Evolutionary conservation across 225 moss, liverwort and hornwort species (phyloP).

Genomic region (Marchantia paleacea): DNA sequence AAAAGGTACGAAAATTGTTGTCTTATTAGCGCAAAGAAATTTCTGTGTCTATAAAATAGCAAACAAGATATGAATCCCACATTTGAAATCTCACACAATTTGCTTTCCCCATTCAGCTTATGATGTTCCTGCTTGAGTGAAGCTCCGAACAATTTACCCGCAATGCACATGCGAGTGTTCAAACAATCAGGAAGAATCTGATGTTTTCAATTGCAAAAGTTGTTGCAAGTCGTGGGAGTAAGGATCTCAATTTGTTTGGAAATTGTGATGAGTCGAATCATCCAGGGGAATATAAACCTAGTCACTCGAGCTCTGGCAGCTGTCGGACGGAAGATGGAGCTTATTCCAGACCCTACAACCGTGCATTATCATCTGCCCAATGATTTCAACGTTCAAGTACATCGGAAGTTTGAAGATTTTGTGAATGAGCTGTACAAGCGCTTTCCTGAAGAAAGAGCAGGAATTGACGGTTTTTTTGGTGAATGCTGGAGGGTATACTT

Average conservation of each 20-base stretch:
- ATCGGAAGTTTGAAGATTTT: slow-evolving; percentile 67
- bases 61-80: too few relatives aligned
- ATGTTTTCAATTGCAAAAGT: too few relatives aligned
- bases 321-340: slow-evolving; percentile 65
- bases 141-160: too few relatives aligned
- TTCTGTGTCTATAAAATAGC: neutral
- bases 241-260: neutral
- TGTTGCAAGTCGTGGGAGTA: too few relatives aligned
- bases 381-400: slow-evolving; percentile 69
- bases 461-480: slow-evolving; percentile 72
- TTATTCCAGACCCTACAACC: slow-evolving; percentile 79
- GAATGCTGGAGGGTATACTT: slow-evolving; percentile 65
- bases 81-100: neutral
- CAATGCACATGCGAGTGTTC: too few relatives aligned
- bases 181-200: too few relatives aligned
- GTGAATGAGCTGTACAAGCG: slow-evolving; percentile 59
- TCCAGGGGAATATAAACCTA: slow-evolving; percentile 76
- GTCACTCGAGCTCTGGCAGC: slow-evolving; percentile 81
- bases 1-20: slow-evolving; percentile 43
- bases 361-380: slow-evolving; percentile 88
- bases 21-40: too few relatives aligned
- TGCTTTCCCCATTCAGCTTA: neutral
- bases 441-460: slow-evolving; percentile 71
- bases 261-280: neutral
- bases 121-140: too few relatives aligned